phyloP scores from a whole-genome alignment of 1,139 yeast genomes.

The Scheffersomyces stambukii region DNA sequence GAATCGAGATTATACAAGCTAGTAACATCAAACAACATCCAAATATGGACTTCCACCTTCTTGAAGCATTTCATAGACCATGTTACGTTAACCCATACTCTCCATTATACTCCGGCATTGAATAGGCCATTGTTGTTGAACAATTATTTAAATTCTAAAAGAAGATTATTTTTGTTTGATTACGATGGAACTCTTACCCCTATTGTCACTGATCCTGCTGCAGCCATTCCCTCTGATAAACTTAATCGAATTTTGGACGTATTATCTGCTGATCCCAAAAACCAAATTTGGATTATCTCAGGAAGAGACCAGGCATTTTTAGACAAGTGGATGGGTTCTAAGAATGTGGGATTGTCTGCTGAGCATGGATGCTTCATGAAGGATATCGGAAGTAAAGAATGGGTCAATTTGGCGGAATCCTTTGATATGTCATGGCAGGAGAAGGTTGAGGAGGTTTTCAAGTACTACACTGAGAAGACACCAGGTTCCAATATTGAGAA shows the following conservation, averaged over 20 bases:
- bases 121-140: slow-evolving; percentile 65
- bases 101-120: slow-evolving; percentile 77
- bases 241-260: slow-evolving; percentile 56
- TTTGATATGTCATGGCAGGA: slow-evolving; percentile 94
- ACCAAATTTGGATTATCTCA: slow-evolving; percentile 91
- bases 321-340: slow-evolving; percentile 81
- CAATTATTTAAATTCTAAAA: slow-evolving; percentile 55
- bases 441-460: slow-evolving; percentile 71
- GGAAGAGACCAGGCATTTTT: slow-evolving; percentile 93
- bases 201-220: slow-evolving; percentile 94
- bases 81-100: slow-evolving; percentile 38
- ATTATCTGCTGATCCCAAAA: slow-evolving; percentile 70
- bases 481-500: slow-evolving; percentile 87
- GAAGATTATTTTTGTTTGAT: slow-evolving; percentile 84
- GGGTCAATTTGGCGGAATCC: slow-evolving; percentile 82
- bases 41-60: slow-evolving; percentile 73
- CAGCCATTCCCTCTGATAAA: slow-evolving; percentile 88
- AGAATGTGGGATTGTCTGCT: slow-evolving; percentile 78
- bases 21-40: slow-evolving; percentile 71
- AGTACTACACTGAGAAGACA: slow-evolving; percentile 74
- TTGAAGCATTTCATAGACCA: slow-evolving; percentile 52
- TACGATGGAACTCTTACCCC: slow-evolving; percentile 98
- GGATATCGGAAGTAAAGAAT: slow-evolving; percentile 53
- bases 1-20: slow-evolving; percentile 55
- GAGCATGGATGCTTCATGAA: slow-evolving; percentile 97